Conservation (phyloP, 1,139 yeast species). For the Pichia sp. region DNA sequence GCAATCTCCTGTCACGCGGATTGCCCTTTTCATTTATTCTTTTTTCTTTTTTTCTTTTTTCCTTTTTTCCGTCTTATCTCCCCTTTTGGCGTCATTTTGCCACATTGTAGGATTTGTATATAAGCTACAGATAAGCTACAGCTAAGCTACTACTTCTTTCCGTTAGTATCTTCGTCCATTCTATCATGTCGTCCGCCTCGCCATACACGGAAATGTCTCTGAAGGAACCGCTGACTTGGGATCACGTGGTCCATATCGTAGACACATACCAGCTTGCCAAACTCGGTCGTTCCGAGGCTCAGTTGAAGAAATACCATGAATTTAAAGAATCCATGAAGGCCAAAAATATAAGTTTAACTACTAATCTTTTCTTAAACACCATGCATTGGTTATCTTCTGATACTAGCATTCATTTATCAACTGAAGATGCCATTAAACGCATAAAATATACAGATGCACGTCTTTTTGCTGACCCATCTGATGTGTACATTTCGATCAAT, state of each 20-base stretch:
- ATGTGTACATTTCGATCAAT: slow-evolving; percentile 30
- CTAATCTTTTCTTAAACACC: slow-evolving; percentile 24
- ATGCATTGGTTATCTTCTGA: slow-evolving; percentile 26
- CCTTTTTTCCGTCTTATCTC: too few relatives aligned
- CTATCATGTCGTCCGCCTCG: too few relatives aligned
- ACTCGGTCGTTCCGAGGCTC: slow-evolving; percentile 23
- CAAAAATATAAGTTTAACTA: slow-evolving; percentile 22
- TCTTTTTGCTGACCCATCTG: slow-evolving; percentile 25
- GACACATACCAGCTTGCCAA: slow-evolving; percentile 9
- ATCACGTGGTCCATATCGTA: slow-evolving; percentile 11
- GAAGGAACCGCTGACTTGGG: slow-evolving; percentile 18
- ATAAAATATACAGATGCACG: slow-evolving; percentile 20
- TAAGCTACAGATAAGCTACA: neutral
- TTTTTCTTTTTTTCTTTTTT: too few relatives aligned
- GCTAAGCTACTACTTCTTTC: neutral
- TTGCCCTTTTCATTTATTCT: too few relatives aligned
- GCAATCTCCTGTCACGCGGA: too few relatives aligned
- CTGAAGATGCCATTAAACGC: slow-evolving; percentile 8
- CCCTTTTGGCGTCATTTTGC: too few relatives aligned
- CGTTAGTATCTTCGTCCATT: neutral
- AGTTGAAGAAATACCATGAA: slow-evolving; percentile 18
- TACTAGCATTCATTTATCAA: slow-evolving; percentile 6
- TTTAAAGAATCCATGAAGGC: slow-evolving; percentile 20
- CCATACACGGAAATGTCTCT: slow-evolving; percentile 1
- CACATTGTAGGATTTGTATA: too few relatives aligned